Conservation (phyloP, 768 basidiomycete genomes). For the Pluteus cervinus region DNA sequence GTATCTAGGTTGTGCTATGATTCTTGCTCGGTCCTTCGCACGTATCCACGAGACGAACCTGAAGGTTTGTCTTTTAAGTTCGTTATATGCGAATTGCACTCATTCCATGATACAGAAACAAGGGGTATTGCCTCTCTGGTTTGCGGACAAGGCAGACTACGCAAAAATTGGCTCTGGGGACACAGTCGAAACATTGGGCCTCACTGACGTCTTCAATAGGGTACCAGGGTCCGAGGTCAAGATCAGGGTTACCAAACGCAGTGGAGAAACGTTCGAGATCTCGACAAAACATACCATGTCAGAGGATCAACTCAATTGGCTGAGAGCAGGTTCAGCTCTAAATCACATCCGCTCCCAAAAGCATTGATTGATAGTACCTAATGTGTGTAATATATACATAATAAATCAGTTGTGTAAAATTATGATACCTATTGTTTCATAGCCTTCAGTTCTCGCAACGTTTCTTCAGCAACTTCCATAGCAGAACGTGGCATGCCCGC, state of each 20-base stretch:
- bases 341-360: constrained; percentile 73
- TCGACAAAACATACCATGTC: constrained; percentile 86
- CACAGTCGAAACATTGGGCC: constrained; percentile 75
- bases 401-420: constrained; percentile 8
- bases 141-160: constrained; percentile 83
- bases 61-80: constrained; percentile 47
- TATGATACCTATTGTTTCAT: constrained; percentile 7
- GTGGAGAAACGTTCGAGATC: constrained; percentile 62
- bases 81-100: constrained; percentile 5
- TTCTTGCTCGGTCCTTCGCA: constrained; percentile 91
- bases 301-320: constrained; percentile 84
- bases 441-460: constrained; percentile 34
- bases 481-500: constrained; percentile 74
- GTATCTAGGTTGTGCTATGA: constrained; percentile 76
- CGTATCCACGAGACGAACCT: constrained; percentile 98
- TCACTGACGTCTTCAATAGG: constrained; percentile 57
- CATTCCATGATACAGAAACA: constrained; percentile 66
- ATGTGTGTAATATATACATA: constrained; percentile 8
- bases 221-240: constrained; percentile 40
- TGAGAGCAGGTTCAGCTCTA: constrained; percentile 81
- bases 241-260: constrained; percentile 60
- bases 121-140: constrained; percentile 95
- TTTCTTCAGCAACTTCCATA: constrained; percentile 53
- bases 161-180: constrained; percentile 78
- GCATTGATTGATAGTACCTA: constrained; percentile 7